phyloP scores from a whole-genome alignment of 2,329 filamentous ascomycete species.

The Arthrobotrys megalospora region DNA sequence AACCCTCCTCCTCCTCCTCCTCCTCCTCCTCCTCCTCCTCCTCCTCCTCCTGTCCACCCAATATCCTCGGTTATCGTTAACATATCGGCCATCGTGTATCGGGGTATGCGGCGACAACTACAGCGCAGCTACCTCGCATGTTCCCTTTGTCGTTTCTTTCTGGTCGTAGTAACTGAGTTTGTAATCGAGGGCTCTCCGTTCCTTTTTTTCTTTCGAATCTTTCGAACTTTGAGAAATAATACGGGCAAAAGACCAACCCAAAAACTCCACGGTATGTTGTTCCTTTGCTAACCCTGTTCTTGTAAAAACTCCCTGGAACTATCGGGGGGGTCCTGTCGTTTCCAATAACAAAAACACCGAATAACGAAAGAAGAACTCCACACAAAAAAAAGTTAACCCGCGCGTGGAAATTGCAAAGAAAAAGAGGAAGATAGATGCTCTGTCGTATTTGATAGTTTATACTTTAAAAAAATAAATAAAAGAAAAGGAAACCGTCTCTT shows the following conservation, averaged over 20 bases:
- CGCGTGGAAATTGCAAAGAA: not conserved
- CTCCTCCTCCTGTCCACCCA: not conserved
- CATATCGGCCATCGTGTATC: slow-evolving; percentile 60
- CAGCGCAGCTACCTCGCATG: slow-evolving; percentile 51
- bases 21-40: not conserved
- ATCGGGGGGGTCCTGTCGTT: not conserved
- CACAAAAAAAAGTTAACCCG: not conserved
- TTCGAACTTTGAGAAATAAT: not conserved
- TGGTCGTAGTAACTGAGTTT: not conserved
- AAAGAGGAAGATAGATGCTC: slow-evolving; percentile 1
- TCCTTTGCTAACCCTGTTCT: not conserved
- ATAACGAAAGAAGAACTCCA: slow-evolving; percentile 3
- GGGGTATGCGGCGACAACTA: slow-evolving; percentile 55
- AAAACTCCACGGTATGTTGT: slow-evolving; percentile 18
- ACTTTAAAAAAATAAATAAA: not conserved
- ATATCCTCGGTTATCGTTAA: slow-evolving; percentile 41
- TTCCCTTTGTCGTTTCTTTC: slow-evolving; percentile 15
- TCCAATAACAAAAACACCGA: slow-evolving; percentile 1
- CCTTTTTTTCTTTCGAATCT: no score
- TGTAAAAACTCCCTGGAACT: slow-evolving; percentile 15
- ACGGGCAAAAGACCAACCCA: not conserved
- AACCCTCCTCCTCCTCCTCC: not conserved
- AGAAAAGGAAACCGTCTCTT: slow-evolving; percentile 16
- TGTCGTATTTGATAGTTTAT: slow-evolving; percentile 14
- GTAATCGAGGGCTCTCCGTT: no score